Base-by-base conservation (phyloP, 257 asterid genomes). In the Solanum arcanum region DNA sequence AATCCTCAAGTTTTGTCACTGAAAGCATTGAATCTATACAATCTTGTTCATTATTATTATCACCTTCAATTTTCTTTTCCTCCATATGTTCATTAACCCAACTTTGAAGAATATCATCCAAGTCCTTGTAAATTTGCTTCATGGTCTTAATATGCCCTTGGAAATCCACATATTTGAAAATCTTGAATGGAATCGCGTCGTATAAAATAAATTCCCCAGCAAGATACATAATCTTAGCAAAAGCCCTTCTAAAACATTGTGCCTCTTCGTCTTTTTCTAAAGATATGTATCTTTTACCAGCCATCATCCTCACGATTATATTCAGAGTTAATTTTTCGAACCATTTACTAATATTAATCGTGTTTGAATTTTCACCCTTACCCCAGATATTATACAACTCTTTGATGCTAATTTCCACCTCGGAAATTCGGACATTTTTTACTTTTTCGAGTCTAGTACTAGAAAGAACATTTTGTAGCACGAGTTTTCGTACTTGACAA, bases 21-120 rank as follows among this genome's bases (percentile, higher is more conserved):
- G 94, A 89, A 31, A 94, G 91, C 94, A 94, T 87, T 4, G 92
- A 94, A 62, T 94, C 93, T 18, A 94, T 91, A 93, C 92, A 93
- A 77, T 93, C 98, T 25, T 80, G 87, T 41, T 46, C 92, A 46
- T 41, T 89, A 66, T 39, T 41, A 25, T 37, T 42, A 29, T 35
- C 52, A 74, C 31, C 18, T 21, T 39, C 31, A 74, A 39, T 0
- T 39, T 74, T n/a, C 25, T 86, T 81, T 13, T 76, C 46, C 60
- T 82, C 62, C 11, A 33, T 72, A 44, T 92, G 95, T 56, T 92
- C 93, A 13, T 88, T 81, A 3, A 92, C 84, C 94, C 94, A 94
- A 3, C 3, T 84, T 33, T 89, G 91, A 15, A 87, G 33, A 42
- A 92, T 75, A 1, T 7, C 23, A 47, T 90, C 90, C 86, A 92